These are phyloP conservation scores for Cylindrotheca closterium DNA, from an alignment of 108 stramenopile genomes.

Conservation along the genomic window DNA sequence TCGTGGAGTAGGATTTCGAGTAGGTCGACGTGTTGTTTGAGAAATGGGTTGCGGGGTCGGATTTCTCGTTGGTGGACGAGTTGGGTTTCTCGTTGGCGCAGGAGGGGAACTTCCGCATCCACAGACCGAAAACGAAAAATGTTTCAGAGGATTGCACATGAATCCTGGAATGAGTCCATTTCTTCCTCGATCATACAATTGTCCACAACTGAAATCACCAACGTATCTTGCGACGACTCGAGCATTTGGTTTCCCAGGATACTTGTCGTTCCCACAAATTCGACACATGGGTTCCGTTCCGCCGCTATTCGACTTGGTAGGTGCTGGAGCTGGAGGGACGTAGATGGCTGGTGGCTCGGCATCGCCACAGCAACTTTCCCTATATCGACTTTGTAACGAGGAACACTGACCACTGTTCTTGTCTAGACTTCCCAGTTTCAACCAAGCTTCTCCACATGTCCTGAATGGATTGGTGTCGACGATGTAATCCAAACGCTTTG, in stretches of 20 bases:
- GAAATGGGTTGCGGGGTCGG: no score
- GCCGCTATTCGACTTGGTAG: background rate
- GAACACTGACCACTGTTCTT: background rate
- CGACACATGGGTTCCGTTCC: slow-evolving; percentile 9
- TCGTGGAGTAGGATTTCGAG: no score
- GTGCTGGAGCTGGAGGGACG: background rate
- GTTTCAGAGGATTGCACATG: slow-evolving; percentile 2
- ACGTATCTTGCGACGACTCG: background rate
- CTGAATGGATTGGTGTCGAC: background rate
- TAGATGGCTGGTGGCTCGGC: background rate
- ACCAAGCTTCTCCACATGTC: background rate
- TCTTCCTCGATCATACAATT: background rate
- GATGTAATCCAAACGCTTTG: background rate
- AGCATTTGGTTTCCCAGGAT: background rate
- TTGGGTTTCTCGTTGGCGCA: background rate
- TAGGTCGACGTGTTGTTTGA: no score
- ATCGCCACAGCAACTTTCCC: background rate
- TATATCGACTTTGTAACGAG: background rate
- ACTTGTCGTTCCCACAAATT: slow-evolving; percentile 6
- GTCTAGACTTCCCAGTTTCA: background rate
- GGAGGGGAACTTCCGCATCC: background rate
- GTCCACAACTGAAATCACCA: slow-evolving; percentile 3
- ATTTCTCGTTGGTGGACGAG: background rate
- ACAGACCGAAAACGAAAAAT: slow-evolving; percentile 2
- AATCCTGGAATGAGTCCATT: slow-evolving; percentile 7